Percentiles rank a stretch among this genome's conserved stretches.
These are phyloP conservation scores for Pichia nanzhaoensis DNA, from an alignment of 805 yeast species.

Conservation along the genomic window DNA sequence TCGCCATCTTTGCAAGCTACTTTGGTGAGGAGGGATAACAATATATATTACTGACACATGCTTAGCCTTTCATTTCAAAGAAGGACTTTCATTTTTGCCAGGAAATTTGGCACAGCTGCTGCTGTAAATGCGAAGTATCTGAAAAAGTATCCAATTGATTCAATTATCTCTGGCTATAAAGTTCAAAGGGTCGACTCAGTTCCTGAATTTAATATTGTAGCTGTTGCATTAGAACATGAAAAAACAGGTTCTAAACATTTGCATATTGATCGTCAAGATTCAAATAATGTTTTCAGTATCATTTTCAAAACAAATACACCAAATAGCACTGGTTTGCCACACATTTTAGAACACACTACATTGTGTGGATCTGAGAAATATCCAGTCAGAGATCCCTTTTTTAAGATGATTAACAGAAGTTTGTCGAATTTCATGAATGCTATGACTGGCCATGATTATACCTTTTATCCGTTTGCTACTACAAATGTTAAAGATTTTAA, in stretches of 20 bases:
- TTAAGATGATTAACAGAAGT: slow-evolving; percentile 94
- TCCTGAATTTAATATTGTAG: slow-evolving; percentile 77
- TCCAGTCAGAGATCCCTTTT: slow-evolving; percentile 96
- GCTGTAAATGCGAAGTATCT: slow-evolving; percentile 6
- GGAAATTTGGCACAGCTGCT: slow-evolving; percentile 9
- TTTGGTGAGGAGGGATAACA: no score
- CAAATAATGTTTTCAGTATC: slow-evolving; percentile 81
- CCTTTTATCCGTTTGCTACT: slow-evolving; percentile 94
- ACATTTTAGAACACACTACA: slow-evolving; percentile 92
- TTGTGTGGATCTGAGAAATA: slow-evolving; percentile 87
- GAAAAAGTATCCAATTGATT: slow-evolving; percentile 57
- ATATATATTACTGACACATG: background rate
- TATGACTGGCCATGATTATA: slow-evolving; percentile 96
- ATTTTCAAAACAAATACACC: slow-evolving; percentile 95
- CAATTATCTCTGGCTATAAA: slow-evolving; percentile 56
- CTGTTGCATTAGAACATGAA: slow-evolving; percentile 62
- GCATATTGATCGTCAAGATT: slow-evolving; percentile 78
- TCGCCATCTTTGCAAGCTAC: no score
- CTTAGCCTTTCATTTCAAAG: background rate
- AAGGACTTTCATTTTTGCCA: background rate
- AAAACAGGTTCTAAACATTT: slow-evolving; percentile 74
- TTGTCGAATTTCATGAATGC: slow-evolving; percentile 97
- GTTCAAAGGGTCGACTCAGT: slow-evolving; percentile 59
- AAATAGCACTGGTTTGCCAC: slow-evolving; percentile 92
- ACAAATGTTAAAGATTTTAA: slow-evolving; percentile 76